These are phyloP conservation scores for Lichtheimia hyalospora DNA, from an alignment of 371 early-diverging fungal genomes.

Conservation along the genomic window DNA sequence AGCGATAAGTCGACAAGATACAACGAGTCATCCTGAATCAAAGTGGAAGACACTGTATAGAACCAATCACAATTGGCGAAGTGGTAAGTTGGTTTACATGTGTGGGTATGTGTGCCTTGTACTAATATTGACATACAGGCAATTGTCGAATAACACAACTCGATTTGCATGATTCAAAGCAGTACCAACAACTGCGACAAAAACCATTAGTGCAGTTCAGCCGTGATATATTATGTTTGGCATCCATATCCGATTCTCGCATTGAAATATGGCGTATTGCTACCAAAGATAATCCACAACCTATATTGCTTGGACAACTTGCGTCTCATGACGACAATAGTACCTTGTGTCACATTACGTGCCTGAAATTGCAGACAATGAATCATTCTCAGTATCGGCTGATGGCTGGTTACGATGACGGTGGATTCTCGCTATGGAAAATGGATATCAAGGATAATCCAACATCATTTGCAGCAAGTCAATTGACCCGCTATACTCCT, in stretches of 20 bases:
- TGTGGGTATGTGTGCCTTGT: not conserved
- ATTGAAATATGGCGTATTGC: constrained; percentile 19
- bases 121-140: constrained; percentile 12
- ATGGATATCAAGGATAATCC: constrained; percentile 4
- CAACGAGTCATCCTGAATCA: not conserved
- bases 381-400: constrained; percentile 13
- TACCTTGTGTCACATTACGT: constrained; percentile 11
- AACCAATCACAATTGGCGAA: constrained; percentile 46
- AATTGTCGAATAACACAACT: constrained; percentile 27
- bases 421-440: constrained; percentile 44
- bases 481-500: constrained; percentile 18
- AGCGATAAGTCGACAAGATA: not conserved
- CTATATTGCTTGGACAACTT: constrained; percentile 6
- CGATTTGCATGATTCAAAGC: not conserved
- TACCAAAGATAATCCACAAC: not conserved
- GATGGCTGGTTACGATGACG: constrained; percentile 43
- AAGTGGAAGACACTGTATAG: constrained; percentile 47
- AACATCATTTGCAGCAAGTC: not conserved
- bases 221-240: constrained; percentile 15
- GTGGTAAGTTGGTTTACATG: constrained; percentile 21
- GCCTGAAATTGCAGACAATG: constrained; percentile 20
- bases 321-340: not conserved
- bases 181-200: not conserved
- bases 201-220: constrained; percentile 14
- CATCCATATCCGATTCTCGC: constrained; percentile 7